Evolutionary conservation across 306 rosid species (phyloP), one percentile per base, ranked within the genome.

Genomic region (Quercus robur): DNA sequence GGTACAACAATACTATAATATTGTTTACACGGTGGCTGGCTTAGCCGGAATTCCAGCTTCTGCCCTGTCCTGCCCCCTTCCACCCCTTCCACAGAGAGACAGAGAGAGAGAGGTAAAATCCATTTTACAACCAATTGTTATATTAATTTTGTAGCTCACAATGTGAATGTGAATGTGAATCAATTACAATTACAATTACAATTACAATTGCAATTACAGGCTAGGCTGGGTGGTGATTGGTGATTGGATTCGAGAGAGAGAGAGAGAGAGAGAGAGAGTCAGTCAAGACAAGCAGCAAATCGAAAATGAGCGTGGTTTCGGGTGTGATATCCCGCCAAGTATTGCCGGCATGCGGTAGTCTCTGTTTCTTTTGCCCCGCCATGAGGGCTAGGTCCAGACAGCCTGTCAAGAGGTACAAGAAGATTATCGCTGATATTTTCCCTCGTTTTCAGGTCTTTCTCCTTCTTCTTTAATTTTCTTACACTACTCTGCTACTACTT

Each of bases 341-440:
- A 61, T 71, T 96, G 86, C 99, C 99, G 7, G 99, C 87, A 61
- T 96, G 99, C 44, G 98, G 97, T 17, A 71, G 44, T 81, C 97
- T 96, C 61, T 96, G 99, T 81, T 84, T 96, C 88, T 91, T 91
- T 77, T 96, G 97, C 85, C 99, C 99, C 11, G 83, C 88, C 25
- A n/a, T 96, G 86, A 86, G 98, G 83, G 83, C 98, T 69, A 87
- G 99, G 90, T 96, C 99, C 31, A 88, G 98, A 75, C 99, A 96
- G 86, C 99, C 99, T 31, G 97, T 96, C 55, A 96, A 96, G 94
- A 90, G 99, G 87, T 96, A 96, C 94, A 96, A 96, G 97, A 96
- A 92, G 90, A 93, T 96, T 83, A 90, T 96, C 41, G 90, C 98
- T 62, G 98, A 93, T 8, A 91, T 91, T 84, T 93, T 96, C 55